Evolutionary conservation across 2,329 filamentous ascomycete genomes (phyloP).

Genomic region (Onygenales sp.): DNA sequence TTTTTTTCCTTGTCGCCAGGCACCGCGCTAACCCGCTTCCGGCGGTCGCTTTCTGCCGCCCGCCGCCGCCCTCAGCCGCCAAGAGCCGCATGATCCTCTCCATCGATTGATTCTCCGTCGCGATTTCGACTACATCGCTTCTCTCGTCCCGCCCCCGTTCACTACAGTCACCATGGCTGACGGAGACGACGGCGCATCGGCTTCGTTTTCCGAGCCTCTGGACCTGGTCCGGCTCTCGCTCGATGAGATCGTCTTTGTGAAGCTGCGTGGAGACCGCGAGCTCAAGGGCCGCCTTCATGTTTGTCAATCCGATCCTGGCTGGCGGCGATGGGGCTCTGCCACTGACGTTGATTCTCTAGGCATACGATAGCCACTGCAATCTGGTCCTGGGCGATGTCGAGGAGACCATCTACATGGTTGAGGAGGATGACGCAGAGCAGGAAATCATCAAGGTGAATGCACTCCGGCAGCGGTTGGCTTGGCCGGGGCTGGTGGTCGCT

Average conservation of each 20-base stretch:
- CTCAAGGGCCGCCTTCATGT: slow-evolving; percentile 93
- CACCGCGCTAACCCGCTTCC: slow-evolving; percentile 6
- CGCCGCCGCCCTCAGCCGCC: not conserved
- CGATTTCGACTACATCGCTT: not conserved
- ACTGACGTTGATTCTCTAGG: slow-evolving; percentile 44
- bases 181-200: slow-evolving; percentile 58
- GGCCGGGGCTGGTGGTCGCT: not conserved
- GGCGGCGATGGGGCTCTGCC: not conserved
- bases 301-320: slow-evolving; percentile 26
- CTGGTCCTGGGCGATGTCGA: slow-evolving; percentile 91
- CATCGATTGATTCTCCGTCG: not conserved
- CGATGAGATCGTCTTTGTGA: slow-evolving; percentile 94
- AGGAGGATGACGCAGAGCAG: slow-evolving; percentile 72
- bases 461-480: not conserved
- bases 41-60: not conserved
- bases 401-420: slow-evolving; percentile 90
- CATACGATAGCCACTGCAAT: slow-evolving; percentile 98
- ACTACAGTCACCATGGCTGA: slow-evolving; percentile 53
- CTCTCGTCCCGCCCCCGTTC: not conserved
- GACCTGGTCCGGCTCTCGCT: slow-evolving; percentile 90
- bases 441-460: slow-evolving; percentile 58
- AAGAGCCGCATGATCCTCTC: not conserved
- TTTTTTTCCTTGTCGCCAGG: not conserved
- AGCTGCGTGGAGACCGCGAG: slow-evolving; percentile 90
- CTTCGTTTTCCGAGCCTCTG: slow-evolving; percentile 77